Base-by-base conservation (phyloP, 2,329 filamentous ascomycete genomes). In the Colletotrichum cereale region DNA sequence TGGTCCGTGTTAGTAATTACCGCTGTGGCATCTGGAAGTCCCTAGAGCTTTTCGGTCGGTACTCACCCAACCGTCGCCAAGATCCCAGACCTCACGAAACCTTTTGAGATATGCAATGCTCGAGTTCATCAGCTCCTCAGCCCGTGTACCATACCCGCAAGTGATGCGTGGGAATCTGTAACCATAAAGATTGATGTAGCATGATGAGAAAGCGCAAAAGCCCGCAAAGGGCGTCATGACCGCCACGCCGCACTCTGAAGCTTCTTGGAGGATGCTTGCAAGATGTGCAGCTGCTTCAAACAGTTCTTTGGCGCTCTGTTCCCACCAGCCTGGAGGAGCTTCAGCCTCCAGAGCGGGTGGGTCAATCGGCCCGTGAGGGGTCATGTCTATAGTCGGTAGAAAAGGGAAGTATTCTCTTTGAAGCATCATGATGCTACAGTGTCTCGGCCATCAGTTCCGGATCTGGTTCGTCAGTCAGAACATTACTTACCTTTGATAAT, bases 171-270 rank as follows among this genome's bases (percentile, higher is more conserved):
- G 84, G 34, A 84, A 86, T 5, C 75, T 64, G 4, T 76, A 77
- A 2, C 82, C 77, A 67, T 85, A 85, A 0, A 83, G 72, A 34
- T 84, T 84, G 60, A 84, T 78, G 5, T 82, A 83, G 1, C 81
- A 82, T 0, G 84, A 83, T 0, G 83, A 84, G 47, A 86, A 85
- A 2, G 81, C 81, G 64, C 83, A 85, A n/a, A 85, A 84, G 0
- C 83, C 84, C 0, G 82, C 78, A 65, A 85, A 86, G 0, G 83
- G 84, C 0, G 83, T 84, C 69, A 80, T 77, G 0, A 84, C 75
- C 1, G 79, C 77, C 0, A 80, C 79, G 0, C 79, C 81, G 5
- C 79, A 81, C 11, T 82, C 80, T 0, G 77, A 79, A 0, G 82
- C 77, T 18, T 84, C 82, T n/a, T 78, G 77, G 0, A 85, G 75